These are phyloP conservation scores for Noccaea caerulescens DNA, from an alignment of 345 rosid species.

Conservation along the genomic window DNA sequence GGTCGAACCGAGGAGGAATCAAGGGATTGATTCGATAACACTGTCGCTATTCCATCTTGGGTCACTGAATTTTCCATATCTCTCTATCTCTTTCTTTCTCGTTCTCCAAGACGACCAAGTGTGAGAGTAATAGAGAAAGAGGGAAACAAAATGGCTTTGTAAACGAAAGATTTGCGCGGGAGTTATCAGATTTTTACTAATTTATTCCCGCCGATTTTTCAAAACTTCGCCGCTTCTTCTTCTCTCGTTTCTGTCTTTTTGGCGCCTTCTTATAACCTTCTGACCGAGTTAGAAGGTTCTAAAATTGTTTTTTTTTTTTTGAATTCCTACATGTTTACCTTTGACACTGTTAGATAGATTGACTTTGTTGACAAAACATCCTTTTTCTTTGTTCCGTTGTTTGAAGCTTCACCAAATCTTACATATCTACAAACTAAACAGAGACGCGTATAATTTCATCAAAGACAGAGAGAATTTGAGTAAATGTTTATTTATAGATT, in stretches of 20 bases:
- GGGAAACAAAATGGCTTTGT: constrained; percentile 23
- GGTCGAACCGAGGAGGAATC: constrained; percentile 60
- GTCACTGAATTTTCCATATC: constrained; percentile 65
- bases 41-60: constrained; percentile 58
- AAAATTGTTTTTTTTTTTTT: no score
- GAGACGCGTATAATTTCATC: constrained; percentile 2
- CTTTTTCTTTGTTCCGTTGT: constrained; percentile 1
- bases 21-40: constrained; percentile 57
- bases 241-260: neutral
- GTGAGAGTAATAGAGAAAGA: neutral
- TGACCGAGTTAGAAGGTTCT: neutral
- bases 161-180: constrained; percentile 31
- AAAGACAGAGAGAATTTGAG: constrained; percentile 14
- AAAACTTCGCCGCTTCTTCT: constrained; percentile 30
- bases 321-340: neutral
- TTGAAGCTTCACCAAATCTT: constrained; percentile 14
- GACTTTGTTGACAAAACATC: neutral
- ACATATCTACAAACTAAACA: constrained; percentile 10
- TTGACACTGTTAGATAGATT: neutral
- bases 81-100: constrained; percentile 11
- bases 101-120: neutral
- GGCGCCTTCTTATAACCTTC: neutral
- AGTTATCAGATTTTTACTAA: constrained; percentile 21
- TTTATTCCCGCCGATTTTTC: constrained; percentile 33
- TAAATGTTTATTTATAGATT: neutral